A percentile compares a stretch with the other conserved stretches of the same genome.
These are phyloP conservation scores for Alternaria atra DNA, from an alignment of 2,329 filamentous ascomycete genomes.

Conservation along the genomic window DNA sequence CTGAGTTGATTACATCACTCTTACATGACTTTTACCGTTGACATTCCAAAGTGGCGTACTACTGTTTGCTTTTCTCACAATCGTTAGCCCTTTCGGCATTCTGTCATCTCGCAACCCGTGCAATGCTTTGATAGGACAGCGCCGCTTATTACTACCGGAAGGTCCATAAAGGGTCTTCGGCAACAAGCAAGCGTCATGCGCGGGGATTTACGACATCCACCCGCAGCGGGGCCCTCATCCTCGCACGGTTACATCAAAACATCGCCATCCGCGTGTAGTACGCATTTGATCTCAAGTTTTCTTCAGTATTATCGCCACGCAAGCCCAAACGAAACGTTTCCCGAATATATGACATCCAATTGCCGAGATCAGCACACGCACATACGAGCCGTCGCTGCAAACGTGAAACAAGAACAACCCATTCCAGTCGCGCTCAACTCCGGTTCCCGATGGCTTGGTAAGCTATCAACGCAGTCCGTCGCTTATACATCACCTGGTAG, in stretches of 20 bases:
- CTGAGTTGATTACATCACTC: not conserved
- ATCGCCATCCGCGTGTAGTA: not conserved
- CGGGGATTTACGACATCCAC: conserved; percentile 6
- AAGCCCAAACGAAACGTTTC: not conserved
- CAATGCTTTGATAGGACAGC: conserved; percentile 3
- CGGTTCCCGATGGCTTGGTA: conserved; percentile 19
- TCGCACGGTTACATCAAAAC: conserved; percentile 3
- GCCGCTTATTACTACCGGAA: not conserved
- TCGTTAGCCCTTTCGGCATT: not conserved
- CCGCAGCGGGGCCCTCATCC: conserved; percentile 9
- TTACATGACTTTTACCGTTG: not conserved
- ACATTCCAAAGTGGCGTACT: not conserved
- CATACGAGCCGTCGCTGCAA: not conserved
- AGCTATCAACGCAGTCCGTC: conserved; percentile 10
- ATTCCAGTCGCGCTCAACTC: conserved; percentile 20
- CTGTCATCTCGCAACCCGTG: not conserved
- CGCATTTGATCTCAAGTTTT: not conserved
- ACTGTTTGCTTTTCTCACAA: not conserved
- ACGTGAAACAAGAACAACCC: not conserved
- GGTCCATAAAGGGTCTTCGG: conserved; percentile 7
- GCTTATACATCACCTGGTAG: conserved; percentile 3
- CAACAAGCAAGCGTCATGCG: conserved; percentile 15
- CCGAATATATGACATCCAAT: not conserved
- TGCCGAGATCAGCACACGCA: conserved; percentile 10
- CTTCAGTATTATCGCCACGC: not conserved